These are phyloP conservation scores for Scedosporium apiospermum DNA, from an alignment of 2,329 filamentous ascomycete genomes.

Conservation along the genomic window DNA sequence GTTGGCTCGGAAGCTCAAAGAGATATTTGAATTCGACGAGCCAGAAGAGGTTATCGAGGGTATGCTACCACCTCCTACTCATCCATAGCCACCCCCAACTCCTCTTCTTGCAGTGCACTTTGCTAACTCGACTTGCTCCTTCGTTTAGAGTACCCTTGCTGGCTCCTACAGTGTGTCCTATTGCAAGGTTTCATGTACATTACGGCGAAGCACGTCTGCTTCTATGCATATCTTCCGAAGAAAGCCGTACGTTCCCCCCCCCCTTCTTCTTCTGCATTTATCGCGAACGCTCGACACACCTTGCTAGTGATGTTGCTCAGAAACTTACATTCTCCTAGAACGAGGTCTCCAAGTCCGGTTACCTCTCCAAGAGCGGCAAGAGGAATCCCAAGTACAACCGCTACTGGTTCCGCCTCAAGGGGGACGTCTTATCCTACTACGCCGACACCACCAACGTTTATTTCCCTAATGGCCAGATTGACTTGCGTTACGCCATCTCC, in stretches of 20 bases:
- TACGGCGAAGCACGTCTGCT: constrained; percentile 85
- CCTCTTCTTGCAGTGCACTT: neutral
- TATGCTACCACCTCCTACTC: constrained; percentile 21
- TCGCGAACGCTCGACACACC: too few species aligned
- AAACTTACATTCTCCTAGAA: constrained; percentile 34
- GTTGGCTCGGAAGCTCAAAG: constrained; percentile 63
- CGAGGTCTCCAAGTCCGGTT: constrained; percentile 73
- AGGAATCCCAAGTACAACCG: constrained; percentile 80
- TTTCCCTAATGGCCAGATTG: constrained; percentile 85
- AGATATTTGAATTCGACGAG: constrained; percentile 76
- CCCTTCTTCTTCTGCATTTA: neutral
- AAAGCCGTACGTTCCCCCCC: constrained; percentile 54
- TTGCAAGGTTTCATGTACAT: constrained; percentile 96
- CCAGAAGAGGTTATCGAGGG: constrained; percentile 77
- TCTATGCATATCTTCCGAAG: constrained; percentile 94
- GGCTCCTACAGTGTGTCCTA: constrained; percentile 82
- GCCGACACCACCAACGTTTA: constrained; percentile 76
- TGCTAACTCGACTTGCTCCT: constrained; percentile 10
- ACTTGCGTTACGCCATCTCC: constrained; percentile 83
- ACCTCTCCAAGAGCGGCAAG: constrained; percentile 78
- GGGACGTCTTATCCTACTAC: constrained; percentile 87
- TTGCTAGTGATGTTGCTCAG: neutral
- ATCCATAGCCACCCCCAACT: neutral
- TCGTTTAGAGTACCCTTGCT: constrained; percentile 74
- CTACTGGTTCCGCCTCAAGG: constrained; percentile 90